These are phyloP conservation scores for Crithidia fasciculata DNA, from an alignment of 208 protist species.

Conservation along the genomic window DNA sequence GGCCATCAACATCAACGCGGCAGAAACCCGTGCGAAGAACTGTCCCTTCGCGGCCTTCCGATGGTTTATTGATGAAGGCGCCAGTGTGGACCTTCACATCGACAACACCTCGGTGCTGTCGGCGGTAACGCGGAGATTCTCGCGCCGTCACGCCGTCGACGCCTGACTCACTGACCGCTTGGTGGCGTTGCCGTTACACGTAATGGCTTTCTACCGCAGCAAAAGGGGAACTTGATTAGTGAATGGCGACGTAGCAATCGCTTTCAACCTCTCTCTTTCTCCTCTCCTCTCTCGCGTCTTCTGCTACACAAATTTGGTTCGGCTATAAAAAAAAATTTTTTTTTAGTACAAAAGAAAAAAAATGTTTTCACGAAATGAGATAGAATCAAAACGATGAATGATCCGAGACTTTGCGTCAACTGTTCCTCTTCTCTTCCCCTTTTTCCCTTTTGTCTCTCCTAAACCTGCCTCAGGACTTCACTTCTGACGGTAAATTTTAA, in stretches of 20 bases:
- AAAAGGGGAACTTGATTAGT: too few relatives aligned
- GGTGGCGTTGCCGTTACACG: background rate
- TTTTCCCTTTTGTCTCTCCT: background rate
- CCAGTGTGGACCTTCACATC: slow-evolving; percentile 14
- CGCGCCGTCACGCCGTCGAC: slow-evolving; percentile 21
- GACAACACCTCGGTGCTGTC: slow-evolving; percentile 32
- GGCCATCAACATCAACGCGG: slow-evolving; percentile 25
- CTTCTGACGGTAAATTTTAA: background rate
- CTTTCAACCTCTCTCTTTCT: too few relatives aligned
- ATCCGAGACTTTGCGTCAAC: slow-evolving; percentile 1
- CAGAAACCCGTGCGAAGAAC: slow-evolving; percentile 11
- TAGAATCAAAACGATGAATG: slow-evolving; percentile 3
- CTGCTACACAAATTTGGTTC: too few relatives aligned
- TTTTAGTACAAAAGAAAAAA: slow-evolving; percentile 4
- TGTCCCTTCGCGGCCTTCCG: slow-evolving; percentile 14
- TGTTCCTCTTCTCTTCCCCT: background rate
- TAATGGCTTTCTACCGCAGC: slow-evolving; percentile 4
- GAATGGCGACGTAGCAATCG: too few relatives aligned
- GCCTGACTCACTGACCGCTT: background rate
- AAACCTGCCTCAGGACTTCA: background rate
- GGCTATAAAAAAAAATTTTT: too few relatives aligned
- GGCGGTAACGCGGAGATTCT: slow-evolving; percentile 1
- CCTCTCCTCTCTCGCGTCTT: too few relatives aligned
- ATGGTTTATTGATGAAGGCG: background rate
- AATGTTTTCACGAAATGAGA: background rate